A percentile compares a stretch with the other conserved stretches of the same genome.
Evolutionary conservation across 305 asterid species (phyloP).

Genomic region (Plantago lanceolata): DNA sequence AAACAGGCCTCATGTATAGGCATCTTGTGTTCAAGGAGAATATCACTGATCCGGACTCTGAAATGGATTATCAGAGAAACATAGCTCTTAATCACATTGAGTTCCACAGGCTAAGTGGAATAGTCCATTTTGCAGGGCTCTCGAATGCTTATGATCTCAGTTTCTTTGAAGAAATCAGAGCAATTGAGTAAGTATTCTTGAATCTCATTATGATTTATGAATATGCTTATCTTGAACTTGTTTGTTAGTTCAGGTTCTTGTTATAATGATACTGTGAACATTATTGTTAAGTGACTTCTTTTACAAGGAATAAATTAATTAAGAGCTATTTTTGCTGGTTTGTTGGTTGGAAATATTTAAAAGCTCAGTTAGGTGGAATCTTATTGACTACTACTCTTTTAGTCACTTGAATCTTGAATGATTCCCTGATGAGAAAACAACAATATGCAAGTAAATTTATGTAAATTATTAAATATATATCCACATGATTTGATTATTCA

Average conservation of each 20-base stretch:
- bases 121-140: conserved; percentile 83
- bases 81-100: conserved; percentile 84
- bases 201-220: not conserved
- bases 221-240: not conserved
- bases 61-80: conserved; percentile 79
- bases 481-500: conserved; percentile 5
- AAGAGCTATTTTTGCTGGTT: not conserved
- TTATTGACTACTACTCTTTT: conserved; percentile 5
- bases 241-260: conserved; percentile 2
- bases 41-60: conserved; percentile 47
- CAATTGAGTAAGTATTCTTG: conserved; percentile 56
- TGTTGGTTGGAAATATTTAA: conserved; percentile 8
- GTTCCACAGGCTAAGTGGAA: conserved; percentile 77
- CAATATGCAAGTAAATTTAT: not conserved
- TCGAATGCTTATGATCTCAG: conserved; percentile 67
- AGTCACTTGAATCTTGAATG: not conserved
- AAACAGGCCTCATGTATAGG: conserved; percentile 77
- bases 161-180: conserved; percentile 76
- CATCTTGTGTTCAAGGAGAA: conserved; percentile 78
- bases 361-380: conserved; percentile 1
- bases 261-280: not conserved
- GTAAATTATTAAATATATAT: not conserved
- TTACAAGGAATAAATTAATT: not conserved
- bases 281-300: not conserved
- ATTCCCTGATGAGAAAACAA: no score